Evolutionary conservation across 2,329 filamentous ascomycete species (phyloP), one percentile per base, ranked within the genome.

Genomic region (Venturia oleaginea): DNA sequence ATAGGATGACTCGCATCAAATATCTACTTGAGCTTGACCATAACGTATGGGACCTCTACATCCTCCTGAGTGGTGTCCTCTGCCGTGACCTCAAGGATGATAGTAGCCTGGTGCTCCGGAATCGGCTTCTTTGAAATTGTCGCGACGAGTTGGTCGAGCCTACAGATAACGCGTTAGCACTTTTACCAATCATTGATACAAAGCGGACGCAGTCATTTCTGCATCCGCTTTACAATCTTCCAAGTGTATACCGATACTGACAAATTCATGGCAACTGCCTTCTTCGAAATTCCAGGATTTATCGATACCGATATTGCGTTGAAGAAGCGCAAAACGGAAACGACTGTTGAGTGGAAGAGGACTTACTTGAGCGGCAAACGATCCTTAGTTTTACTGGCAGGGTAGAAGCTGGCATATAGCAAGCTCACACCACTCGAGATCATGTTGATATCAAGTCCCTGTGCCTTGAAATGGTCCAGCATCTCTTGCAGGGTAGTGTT

Each of bases 401-500:
- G 87, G 79, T 95, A 96, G 84, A 99, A 99, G 71, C 87, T 89
- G 22, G 94, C 93, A 72, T 97, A 99, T 57, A 99, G 80, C 72
- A 99, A 79, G 76, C 92, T 97, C 68, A 97, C 93, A 1, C 93
- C 94, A n/a, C 92, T 96, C 81, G 91, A 96, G 72, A 99, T 83
- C 93, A 97, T 97, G 66, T 86, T 90, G 64, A 97, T 87, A 24
- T 80, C 86, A 64, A 99, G 80, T 1, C 94, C 94, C 73, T 88
- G 87, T 71, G 86, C 83, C 71, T 86, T 81, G 74, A 99, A 97
- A 71, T 90, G 79, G 64, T 90, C 86, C 32, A 97, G 77, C 71
- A 99, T 90, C 74, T 97, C 86, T 72, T 85, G 82, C 61, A 99
- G 81, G 2, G 92, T 93, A 61, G 97, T 85, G 73, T 99, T 86